Evolutionary conservation across 2,329 filamentous ascomycete genomes (phyloP), one percentile per base, ranked within the genome.

Genomic region (Aspergillus sp.): DNA sequence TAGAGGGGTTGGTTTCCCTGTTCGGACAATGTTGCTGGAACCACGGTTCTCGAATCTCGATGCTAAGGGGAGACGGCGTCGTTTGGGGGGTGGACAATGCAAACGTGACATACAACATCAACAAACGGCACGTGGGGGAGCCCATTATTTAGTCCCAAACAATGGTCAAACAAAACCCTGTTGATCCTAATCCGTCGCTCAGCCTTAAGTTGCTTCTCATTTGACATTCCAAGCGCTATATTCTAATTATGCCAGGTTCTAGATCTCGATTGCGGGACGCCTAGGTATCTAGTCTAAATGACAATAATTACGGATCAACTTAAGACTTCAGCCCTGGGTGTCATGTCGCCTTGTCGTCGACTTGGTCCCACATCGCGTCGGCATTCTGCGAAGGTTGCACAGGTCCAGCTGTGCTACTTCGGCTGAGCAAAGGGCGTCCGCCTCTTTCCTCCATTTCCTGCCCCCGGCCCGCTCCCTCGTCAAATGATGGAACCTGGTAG

Each of bases 371-470:
- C 53, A 55, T 47, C 47, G 47, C 47, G 27, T 25, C 52, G 51
- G 13, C 38, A 49, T 59, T 50, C 41, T 55, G 50, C n/a, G 62
- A 62, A 39, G 61, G 50, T 19, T 54, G 42, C n/a, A 57, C 50
- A 27, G 61, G 54, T 4, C 59, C 56, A 36, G 54, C 44, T n/a
- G 61, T 59, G 58, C 59, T 50, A 32, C 58, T 63, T 23, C 66
- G 64, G 44, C 66, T 59, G 23, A 75, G 57, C 23, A 74, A 60
- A 23, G 64, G 63, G 5, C 64, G 58, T 15, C 71, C 66, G 39
- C 54, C 58, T 59, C 66, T 73, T 66, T 80, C 76, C 60, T 75
- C 65, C 78, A 79, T 79, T 64, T 80, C 78, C 55, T 73, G 73
- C 10, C 63, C 68, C 21, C 63, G 59, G 3, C 57, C 64, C 30